These are phyloP conservation scores for Phytophthora cajani DNA, from an alignment of 352 stramenopile species.

Conservation along the genomic window DNA sequence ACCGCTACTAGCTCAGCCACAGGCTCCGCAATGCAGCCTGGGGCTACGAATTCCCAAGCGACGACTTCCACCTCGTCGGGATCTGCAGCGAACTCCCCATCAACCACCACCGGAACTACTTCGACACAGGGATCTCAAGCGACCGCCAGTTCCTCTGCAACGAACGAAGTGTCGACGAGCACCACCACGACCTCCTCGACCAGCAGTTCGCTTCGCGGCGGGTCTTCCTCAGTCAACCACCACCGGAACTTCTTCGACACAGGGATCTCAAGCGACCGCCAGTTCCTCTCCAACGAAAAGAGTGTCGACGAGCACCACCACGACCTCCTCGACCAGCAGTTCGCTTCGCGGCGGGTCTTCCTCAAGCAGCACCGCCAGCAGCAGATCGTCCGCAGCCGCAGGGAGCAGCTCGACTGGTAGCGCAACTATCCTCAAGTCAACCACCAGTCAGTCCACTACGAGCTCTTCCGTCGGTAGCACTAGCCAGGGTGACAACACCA, in stretches of 20 bases:
- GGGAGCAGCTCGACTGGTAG: slow-evolving; percentile 8
- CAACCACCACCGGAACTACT: slow-evolving; percentile 12
- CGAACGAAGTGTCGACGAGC: slow-evolving; percentile 8
- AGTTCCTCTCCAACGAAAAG: slow-evolving; percentile 5
- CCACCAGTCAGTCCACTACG: slow-evolving; percentile 9
- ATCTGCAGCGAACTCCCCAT: background rate
- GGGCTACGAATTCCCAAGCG: background rate
- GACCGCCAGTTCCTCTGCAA: background rate
- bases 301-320: background rate
- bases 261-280: slow-evolving; percentile 3
- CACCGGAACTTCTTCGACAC: slow-evolving; percentile 13
- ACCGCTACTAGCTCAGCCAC: background rate
- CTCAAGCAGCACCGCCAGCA: slow-evolving; percentile 1
- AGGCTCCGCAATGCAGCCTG: background rate
- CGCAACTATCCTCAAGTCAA: slow-evolving; percentile 11
- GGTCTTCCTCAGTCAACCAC: slow-evolving; percentile 8
- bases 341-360: slow-evolving; percentile 13
- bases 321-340: slow-evolving; percentile 10
- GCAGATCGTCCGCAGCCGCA: background rate
- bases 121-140: slow-evolving; percentile 9
- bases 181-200: background rate
- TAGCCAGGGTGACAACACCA: background rate
- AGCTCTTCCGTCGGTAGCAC: slow-evolving; percentile 3
- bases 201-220: slow-evolving; percentile 20
- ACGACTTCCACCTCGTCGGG: slow-evolving; percentile 5